phyloP scores from a whole-genome alignment of 371 early-diverging fungal genomes.

The Smittium mucronatum region DNA sequence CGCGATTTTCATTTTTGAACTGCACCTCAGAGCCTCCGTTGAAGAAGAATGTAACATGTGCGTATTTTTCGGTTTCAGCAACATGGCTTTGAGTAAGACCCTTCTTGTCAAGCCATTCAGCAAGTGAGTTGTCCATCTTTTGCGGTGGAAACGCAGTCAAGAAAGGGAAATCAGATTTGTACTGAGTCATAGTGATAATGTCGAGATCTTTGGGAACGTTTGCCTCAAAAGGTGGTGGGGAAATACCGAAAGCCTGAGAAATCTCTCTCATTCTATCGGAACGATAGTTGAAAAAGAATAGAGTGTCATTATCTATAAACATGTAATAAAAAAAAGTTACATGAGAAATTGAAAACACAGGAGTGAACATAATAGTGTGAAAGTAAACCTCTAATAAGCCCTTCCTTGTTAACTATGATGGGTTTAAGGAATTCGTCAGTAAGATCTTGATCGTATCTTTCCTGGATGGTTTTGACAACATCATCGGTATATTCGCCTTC shows the following conservation, averaged over 20 bases:
- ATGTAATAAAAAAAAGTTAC: background rate
- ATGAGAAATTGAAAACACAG: background rate
- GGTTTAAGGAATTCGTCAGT: conserved; percentile 99
- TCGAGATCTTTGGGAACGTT: conserved; percentile 61
- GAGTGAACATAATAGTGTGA: background rate
- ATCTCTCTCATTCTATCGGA: conserved; percentile 99
- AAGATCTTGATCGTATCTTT: conserved; percentile 66
- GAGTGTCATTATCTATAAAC: conserved; percentile 47
- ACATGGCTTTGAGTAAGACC: conserved; percentile 85
- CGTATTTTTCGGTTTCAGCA: conserved; percentile 99
- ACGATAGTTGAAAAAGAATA: conserved; percentile 93
- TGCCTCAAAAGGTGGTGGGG: conserved; percentile 75
- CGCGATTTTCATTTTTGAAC: conserved; percentile 78
- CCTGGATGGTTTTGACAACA: conserved; percentile 60
- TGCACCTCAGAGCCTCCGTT: conserved; percentile 95
- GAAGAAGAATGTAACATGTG: conserved; percentile 99
- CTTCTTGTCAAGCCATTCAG: conserved; percentile 86
- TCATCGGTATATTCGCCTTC: conserved; percentile 62
- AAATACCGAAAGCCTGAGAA: conserved; percentile 69
- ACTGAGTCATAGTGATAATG: conserved; percentile 95
- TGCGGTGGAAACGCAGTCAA: conserved; percentile 88
- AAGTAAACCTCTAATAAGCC: conserved; percentile 41
- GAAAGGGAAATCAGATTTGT: conserved; percentile 90
- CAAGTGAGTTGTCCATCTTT: conserved; percentile 91
- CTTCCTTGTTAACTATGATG: conserved; percentile 67